Percentiles rank a stretch among this genome's conserved stretches.
Evolutionary conservation across 768 basidiomycete species (phyloP).

Genomic region (Kwoniella sp.): DNA sequence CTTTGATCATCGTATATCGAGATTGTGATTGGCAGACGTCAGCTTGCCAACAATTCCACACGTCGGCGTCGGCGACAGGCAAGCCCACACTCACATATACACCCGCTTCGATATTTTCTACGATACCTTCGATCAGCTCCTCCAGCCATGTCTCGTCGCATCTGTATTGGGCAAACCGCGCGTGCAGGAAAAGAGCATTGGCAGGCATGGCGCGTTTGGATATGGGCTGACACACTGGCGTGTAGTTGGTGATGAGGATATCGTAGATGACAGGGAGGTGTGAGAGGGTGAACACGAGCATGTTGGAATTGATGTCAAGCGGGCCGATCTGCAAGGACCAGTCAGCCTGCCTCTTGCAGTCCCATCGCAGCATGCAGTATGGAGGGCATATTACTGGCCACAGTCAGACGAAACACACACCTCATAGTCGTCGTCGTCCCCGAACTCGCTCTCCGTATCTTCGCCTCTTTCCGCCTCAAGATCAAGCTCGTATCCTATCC

Average conservation of each 20-base stretch:
- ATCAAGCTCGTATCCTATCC: conserved; percentile 63
- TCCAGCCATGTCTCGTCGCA: conserved; percentile 85
- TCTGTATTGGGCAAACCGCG: conserved; percentile 75
- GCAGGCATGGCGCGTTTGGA: conserved; percentile 73
- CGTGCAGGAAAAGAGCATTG: conserved; percentile 84
- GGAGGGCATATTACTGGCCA: no score
- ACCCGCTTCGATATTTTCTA: conserved; percentile 86
- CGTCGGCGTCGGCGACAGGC: neutral
- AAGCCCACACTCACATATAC: conserved; percentile 73
- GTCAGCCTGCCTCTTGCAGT: conserved; percentile 2
- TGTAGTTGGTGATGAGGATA: conserved; percentile 76
- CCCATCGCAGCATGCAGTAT: neutral
- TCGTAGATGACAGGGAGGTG: conserved; percentile 77
- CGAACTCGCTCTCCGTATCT: conserved; percentile 63
- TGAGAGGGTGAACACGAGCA: conserved; percentile 89
- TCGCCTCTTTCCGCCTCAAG: conserved; percentile 61
- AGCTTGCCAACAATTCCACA: no score
- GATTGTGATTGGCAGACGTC: neutral
- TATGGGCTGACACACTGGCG: conserved; percentile 65
- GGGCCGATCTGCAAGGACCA: conserved; percentile 23
- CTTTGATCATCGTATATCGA: conserved; percentile 58
- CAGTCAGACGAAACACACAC: conserved; percentile 4
- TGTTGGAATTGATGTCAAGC: conserved; percentile 67
- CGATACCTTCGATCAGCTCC: conserved; percentile 85
- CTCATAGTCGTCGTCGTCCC: conserved; percentile 31